Conservation (phyloP, 2,329 filamentous ascomycete species). For the Tolypocladium ovalisporum region DNA sequence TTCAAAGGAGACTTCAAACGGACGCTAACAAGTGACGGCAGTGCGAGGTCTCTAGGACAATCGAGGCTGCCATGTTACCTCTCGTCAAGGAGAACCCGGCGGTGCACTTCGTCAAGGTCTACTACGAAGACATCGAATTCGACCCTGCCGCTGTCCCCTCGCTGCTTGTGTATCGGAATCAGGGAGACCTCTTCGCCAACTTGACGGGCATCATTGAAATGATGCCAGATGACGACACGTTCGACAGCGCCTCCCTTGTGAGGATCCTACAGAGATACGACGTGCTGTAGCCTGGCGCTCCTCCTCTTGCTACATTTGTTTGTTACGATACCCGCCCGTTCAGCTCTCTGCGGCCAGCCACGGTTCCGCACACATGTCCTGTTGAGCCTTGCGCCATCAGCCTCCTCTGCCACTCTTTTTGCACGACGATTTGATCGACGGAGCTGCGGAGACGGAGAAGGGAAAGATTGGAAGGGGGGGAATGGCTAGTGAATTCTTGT, state of each 20-base stretch:
- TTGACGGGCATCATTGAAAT: conserved; percentile 79
- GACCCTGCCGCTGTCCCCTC: conserved; percentile 81
- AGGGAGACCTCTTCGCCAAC: conserved; percentile 83
- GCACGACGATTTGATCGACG: neutral
- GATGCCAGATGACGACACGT: conserved; percentile 59
- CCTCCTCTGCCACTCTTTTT: neutral
- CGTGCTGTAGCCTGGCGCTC: conserved; percentile 31
- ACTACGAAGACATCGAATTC: conserved; percentile 89
- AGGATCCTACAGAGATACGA: conserved; percentile 40
- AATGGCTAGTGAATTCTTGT: neutral
- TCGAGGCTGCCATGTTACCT: conserved; percentile 67
- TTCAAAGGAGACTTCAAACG: neutral
- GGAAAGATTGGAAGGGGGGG: neutral
- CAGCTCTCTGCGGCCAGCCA: neutral
- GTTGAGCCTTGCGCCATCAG: neutral
- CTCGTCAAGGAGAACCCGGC: conserved; percentile 61
- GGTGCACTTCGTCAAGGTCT: conserved; percentile 80
- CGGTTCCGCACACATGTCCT: neutral
- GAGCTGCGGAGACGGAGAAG: neutral
- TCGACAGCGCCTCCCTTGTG: conserved; percentile 42
- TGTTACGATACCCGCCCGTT: neutral
- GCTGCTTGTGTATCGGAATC: conserved; percentile 75
- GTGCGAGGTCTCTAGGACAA: conserved; percentile 68
- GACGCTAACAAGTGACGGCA: conserved; percentile 26
- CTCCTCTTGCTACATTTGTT: neutral